Evolutionary conservation across 202 grass and related monocot genomes (phyloP), one percentile per base, ranked within the genome.

Genomic region (Bolboschoenoplectus hybrid): DNA sequence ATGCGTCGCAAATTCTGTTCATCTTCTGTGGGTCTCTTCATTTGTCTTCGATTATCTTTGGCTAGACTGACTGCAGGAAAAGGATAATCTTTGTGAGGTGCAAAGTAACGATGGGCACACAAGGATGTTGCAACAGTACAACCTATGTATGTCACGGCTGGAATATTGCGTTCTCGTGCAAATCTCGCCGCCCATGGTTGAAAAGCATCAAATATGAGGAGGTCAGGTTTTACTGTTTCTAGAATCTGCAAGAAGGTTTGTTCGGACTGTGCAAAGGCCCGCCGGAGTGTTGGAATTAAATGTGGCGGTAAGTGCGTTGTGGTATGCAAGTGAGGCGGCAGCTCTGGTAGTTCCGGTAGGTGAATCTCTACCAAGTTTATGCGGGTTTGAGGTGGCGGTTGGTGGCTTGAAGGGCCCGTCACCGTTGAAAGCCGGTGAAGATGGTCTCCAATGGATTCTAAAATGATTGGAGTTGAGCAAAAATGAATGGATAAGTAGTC

Each of bases 161-260:
- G 73, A 26, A 76, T 55, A 13, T 76, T 38, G 6, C 1, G 49
- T 53, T 55, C 11, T 4, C 32, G 73, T 35, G 73, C 73, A 2
- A 76, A 32, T 26, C 55, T 76, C 7, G 73, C 73, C 0, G 73
- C 47, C 73, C 47, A 55, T 32, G 73, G 73, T 16, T 76, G 73
- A 16, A 76, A 55, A 20, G 14, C 6, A 53, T 76, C 46, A 55
- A 76, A 53, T 6, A 76, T 76, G 32, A 76, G 20, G 20, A 76
- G 9, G 26, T 76, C 73, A 26, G 73, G 47, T 26, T 55, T 76
- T 38, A 76, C 2, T 2, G 73, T 53, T 0, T 76, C 26, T 17
- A 77, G 9, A 55, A 77, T 34, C 16, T 56, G 73, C 2, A 2
- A 14, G 56, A 60, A 60, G 32, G 73, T 77, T 77, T 55, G 49